Base-by-base conservation (phyloP, 2,329 filamentous ascomycete genomes). In the Arthrinium puccinioides region DNA sequence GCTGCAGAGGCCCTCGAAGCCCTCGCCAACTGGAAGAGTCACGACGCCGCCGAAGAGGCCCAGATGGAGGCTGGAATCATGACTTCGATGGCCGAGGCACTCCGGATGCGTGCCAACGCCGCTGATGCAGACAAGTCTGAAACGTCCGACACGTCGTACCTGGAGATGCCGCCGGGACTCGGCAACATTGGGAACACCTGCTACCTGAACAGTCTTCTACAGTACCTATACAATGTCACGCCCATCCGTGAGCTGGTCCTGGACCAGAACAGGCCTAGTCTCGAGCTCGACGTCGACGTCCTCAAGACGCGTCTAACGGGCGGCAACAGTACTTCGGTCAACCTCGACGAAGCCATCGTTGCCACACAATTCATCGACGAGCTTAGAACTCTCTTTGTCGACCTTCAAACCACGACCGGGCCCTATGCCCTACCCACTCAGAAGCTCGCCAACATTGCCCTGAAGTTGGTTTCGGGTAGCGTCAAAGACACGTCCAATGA, bases 131-230 rank as follows among this genome's bases (percentile, higher is more conserved):
- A n/a, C n/a, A n/a, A n/a, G n/a, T n/a, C n/a, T n/a, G n/a, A n/a
- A n/a, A n/a, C n/a, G 14, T 25, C 9, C 38, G 44, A 26, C 35
- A 38, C n/a, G 39, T 33, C 13, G 21, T 38, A 14, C 26, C 34
- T 15, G 26, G 40, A 25, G 42, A 41, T 18, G 33, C 43, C 30
- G 38, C 85, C 94, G 16, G 92, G 92, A 0, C 72, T 97, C 6
- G 76, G 81, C 45, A 98, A 97, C 50, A 94, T 97, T 40, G 89
- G 92, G 41, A 98, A 98, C 53, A 98, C 94, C 0, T 98, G 92
- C 59, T 98, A 98, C 53, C 72, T 98, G 38, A 98, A 98, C 66
- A 97, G 90, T 61, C 74, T 98, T 33, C 70, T 98, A 9, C 92
- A 98, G 52, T 97, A 94, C 55, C 84, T 96, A 47, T 96, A 94